Evolutionary conservation across 768 basidiomycete species (phyloP).

Genomic region (Grammothele lineata): DNA sequence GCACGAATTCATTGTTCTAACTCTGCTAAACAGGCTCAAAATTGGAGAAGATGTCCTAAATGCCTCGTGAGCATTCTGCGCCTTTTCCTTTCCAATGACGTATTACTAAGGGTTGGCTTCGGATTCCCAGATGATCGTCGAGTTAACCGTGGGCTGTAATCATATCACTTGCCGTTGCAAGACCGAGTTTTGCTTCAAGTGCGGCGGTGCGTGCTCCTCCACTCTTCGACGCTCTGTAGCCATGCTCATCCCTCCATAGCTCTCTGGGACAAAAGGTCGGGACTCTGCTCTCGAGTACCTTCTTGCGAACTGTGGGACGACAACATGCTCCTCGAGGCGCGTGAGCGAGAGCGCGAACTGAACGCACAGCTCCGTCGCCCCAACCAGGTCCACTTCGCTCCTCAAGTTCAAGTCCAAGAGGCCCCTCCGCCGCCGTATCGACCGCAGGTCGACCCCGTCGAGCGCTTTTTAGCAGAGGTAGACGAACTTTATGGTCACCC

Average conservation of each 20-base stretch:
- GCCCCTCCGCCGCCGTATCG: constrained; percentile 5
- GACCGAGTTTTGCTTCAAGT: constrained; percentile 27
- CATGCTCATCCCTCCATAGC: constrained; percentile 15
- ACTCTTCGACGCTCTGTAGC: constrained; percentile 1
- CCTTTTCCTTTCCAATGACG: no score
- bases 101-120: no score
- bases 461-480: no score
- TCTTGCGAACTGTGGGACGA: constrained; percentile 37
- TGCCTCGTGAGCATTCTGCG: constrained; percentile 18
- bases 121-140: no score
- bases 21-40: constrained; percentile 33
- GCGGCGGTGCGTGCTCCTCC: constrained; percentile 28
- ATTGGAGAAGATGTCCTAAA: constrained; percentile 37
- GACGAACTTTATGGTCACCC: no score
- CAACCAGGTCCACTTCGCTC: no score
- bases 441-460: no score
- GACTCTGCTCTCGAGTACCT: constrained; percentile 28
- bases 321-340: constrained; percentile 31
- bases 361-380: constrained; percentile 7
- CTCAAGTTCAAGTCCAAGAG: not conserved
- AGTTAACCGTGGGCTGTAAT: constrained; percentile 20
- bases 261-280: constrained; percentile 21
- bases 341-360: constrained; percentile 24
- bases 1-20: not conserved
- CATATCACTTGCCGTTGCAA: constrained; percentile 12